Conservation (phyloP, 2,329 filamentous ascomycete genomes). For the Cadophora sp. region DNA sequence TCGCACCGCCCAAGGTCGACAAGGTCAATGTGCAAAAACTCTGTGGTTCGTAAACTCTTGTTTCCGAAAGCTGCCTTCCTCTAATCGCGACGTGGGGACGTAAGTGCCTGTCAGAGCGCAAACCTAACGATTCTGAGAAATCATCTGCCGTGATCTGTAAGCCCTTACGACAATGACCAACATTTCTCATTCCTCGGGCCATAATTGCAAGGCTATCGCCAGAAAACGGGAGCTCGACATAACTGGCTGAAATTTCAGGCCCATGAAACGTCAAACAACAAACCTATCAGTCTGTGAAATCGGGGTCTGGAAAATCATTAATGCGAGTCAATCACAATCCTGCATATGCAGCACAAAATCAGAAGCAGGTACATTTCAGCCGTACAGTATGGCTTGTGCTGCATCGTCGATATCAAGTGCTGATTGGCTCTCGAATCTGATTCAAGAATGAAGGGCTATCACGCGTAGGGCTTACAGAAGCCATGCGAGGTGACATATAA, state of each 20-base stretch:
- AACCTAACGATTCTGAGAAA: background rate
- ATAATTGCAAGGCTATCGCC: background rate
- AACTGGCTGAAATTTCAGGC: conserved; percentile 14
- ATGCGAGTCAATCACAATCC: conserved; percentile 20
- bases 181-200: background rate
- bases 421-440: background rate
- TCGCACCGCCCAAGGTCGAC: background rate
- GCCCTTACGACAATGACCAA: background rate
- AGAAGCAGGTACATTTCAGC: conserved; percentile 19
- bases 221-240: background rate
- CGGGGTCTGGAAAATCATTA: conserved; percentile 13
- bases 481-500: background rate
- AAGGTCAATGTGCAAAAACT: background rate
- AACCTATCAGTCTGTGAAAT: background rate
- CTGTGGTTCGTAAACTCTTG: background rate
- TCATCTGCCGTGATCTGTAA: conserved; percentile 4
- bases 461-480: background rate
- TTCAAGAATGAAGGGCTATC: background rate
- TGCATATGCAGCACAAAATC: background rate
- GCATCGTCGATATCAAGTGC: background rate
- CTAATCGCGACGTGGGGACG: background rate
- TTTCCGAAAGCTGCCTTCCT: background rate
- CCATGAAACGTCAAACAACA: background rate
- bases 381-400: conserved; percentile 10
- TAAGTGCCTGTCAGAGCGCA: background rate